Base-by-base conservation (phyloP, 768 basidiomycete species). In the Rhizopogon roseolus region DNA sequence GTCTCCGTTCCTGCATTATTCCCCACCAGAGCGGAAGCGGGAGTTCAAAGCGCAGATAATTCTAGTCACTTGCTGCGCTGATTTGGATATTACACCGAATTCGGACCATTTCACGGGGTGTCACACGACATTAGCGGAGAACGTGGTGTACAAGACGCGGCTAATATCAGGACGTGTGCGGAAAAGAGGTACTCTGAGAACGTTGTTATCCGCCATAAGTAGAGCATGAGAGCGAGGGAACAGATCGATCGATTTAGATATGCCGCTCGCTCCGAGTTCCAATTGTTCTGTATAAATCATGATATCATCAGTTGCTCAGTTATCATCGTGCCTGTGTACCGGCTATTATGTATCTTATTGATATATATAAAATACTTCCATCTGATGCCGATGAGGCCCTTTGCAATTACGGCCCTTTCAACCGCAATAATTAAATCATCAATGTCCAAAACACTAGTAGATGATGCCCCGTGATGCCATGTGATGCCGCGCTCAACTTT, bases 1-100 rank as follows among this genome's bases (percentile, higher is more conserved):
- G 60, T 2, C 29, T 49, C 13, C 38, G 43, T 13, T 54, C 62
- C 13, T 62, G 59, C 39, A 37, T 42, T 37, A 46, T 62, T 7
- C 41, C 38, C 32, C 61, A 59, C 41, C 22, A 22, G 17, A 34
- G 19, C 13, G 45, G 45, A 34, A 22, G 6, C 27, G 3, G 22
- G 3, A 44, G 25, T 2, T 3, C 9, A 6, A 6, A 43, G 10
- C 27, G 41, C 41, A 13, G 17, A 27, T 5, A 22, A 17, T 29
- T 28, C 17, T 22, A 11, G 9, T 28, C 19, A 25, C 37, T 13
- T 37, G 27, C 52, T 17, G n/a, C 19, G 48, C 17, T 6, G 11
- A 17, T 13, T 28, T 13, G 8, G 19, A 13, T 2, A 6, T 29
- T 32, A 1, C 44, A 6, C n/a, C 17, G 17, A 43, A n/a, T 8